Evolutionary conservation across 768 basidiomycete species (phyloP), one percentile per base, ranked within the genome.

Genomic region (Lentinula boryana): DNA sequence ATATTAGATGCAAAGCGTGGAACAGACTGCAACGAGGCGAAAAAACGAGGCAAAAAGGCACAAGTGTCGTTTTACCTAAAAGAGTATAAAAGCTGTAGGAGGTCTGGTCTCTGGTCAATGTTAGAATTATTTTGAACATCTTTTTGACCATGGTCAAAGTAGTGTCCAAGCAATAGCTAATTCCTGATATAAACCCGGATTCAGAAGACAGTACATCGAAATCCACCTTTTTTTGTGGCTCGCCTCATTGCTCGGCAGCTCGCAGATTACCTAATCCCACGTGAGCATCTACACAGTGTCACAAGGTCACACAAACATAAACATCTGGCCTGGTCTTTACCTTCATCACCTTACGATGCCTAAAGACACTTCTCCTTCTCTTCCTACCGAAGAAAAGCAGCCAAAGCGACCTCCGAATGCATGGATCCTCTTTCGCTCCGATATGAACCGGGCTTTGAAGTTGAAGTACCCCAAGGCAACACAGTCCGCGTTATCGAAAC

Each of bases 341-440:
- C 36, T 32, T 60, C 50, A 50, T 52, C 33, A 31, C 44, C 36
- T 60, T 18, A 40, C 58, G 12, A 60, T 50, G 48, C 49, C 58
- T 21, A 49, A 41, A 40, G 50, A 32, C 41, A 27, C 32, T n/a
- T 48, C 57, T 23, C 48, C 57, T 50, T 41, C 57, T 27, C 46
- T 27, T 33, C 16, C 23, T n/a, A 21, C 41, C 18, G 16, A 35
- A n/a, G 44, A 32, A 43, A 58, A 49, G 46, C 31, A n/a, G 21
- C 86, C 87, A 9, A 56, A 56, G 27, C 80, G 91, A 0, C 91
- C 91, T 3, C 84, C 86, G 9, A 93, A 93, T 68, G 85, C 91
- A 0, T 93, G 89, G 89, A 93, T 93, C 61, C 64, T 93, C 15
- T 93, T 89, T 71, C 84, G 91, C 44, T 83, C 87, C 2, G 79